These are phyloP conservation scores for Cryptomeria japonica DNA, from an alignment of 75 land plant species.

Conservation along the genomic window DNA sequence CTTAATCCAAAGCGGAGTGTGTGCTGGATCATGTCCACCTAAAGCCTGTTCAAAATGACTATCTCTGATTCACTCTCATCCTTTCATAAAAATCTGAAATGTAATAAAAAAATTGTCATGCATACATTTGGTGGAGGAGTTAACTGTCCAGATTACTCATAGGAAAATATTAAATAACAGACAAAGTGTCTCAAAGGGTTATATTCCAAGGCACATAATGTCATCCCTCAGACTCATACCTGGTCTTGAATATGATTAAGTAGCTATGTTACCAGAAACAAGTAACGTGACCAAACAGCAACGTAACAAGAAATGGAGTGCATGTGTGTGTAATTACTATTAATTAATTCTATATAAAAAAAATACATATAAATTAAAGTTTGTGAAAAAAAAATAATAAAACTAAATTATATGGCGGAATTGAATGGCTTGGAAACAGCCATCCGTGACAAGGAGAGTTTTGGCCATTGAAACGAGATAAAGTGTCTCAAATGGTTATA, in stretches of 20 bases:
- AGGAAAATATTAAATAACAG: background rate
- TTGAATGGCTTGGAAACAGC: too few relatives aligned
- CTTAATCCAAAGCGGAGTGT: constrained; percentile 47
- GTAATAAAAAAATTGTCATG: background rate
- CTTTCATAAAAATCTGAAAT: background rate
- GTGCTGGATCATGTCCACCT: constrained; percentile 42
- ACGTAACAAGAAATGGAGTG: too few relatives aligned
- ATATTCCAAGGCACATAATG: background rate
- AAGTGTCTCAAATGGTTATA: too few relatives aligned
- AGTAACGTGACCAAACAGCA: too few relatives aligned
- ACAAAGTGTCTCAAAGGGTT: background rate
- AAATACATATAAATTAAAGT: too few relatives aligned
- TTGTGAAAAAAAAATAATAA: too few relatives aligned
- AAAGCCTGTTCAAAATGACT: constrained; percentile 20
- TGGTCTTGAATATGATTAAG: background rate
- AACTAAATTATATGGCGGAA: too few relatives aligned
- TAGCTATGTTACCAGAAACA: too few relatives aligned
- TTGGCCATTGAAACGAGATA: too few relatives aligned
- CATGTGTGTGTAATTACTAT: too few relatives aligned
- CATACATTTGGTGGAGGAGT: background rate
- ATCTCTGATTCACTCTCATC: background rate
- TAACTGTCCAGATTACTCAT: background rate
- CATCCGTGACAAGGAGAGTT: too few relatives aligned
- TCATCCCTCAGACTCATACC: background rate
- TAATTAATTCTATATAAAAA: too few relatives aligned